These are phyloP conservation scores for Alternaria sp. DNA, from an alignment of 2,329 filamentous ascomycete species.

Conservation along the genomic window DNA sequence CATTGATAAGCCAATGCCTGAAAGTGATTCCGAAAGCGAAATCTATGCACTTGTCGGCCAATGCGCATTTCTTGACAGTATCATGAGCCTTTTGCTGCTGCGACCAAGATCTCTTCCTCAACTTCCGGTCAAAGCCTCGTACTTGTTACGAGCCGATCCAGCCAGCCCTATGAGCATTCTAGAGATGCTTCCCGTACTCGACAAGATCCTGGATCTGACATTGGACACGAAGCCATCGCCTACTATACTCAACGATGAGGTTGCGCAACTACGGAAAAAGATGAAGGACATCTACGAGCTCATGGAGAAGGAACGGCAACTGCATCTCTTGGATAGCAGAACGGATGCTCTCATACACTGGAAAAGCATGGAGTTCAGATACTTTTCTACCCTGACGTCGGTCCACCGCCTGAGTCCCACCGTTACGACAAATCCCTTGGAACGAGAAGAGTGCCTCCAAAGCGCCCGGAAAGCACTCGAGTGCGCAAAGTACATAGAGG, in stretches of 20 bases:
- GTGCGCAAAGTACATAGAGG: constrained; percentile 34
- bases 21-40: constrained; percentile 31
- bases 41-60: constrained; percentile 38
- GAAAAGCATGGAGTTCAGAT: constrained; percentile 43
- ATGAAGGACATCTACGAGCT: constrained; percentile 30
- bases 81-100: constrained; percentile 38
- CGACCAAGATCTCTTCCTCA: constrained; percentile 38
- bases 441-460: constrained; percentile 40
- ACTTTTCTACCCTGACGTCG: constrained; percentile 39
- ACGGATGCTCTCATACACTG: constrained; percentile 36
- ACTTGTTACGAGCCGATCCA: constrained; percentile 30
- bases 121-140: constrained; percentile 30
- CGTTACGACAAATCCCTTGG: constrained; percentile 32
- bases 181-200: constrained; percentile 37
- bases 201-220: constrained; percentile 35
- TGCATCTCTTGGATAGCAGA: constrained; percentile 23
- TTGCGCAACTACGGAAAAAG: constrained; percentile 25
- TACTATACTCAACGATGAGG: constrained; percentile 23
- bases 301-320: constrained; percentile 31
- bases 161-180: constrained; percentile 34
- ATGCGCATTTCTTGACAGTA: constrained; percentile 41
- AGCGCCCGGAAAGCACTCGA: constrained; percentile 41
- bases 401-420: constrained; percentile 41
- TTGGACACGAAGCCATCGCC: constrained; percentile 23
- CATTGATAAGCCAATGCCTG: constrained; percentile 17